Evolutionary conservation across 163 green algal species (phyloP), one percentile per base, ranked within the genome.

Genomic region (Chlamydomonas reinhardtii): DNA sequence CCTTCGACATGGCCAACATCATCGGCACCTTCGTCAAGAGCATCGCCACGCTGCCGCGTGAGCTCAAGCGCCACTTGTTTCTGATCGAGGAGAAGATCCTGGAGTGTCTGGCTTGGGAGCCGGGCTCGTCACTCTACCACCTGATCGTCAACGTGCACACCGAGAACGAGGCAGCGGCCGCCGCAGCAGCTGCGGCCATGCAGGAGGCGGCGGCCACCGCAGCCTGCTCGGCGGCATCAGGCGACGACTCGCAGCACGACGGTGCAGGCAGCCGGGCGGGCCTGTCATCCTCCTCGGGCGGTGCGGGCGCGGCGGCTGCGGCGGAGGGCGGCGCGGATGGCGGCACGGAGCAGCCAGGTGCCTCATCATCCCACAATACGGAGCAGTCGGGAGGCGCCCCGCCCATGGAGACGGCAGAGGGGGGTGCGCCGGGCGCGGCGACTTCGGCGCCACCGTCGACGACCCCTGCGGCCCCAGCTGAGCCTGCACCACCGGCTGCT

Each of bases 1-100:
- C 96, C 1, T 99, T 99, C 90, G 96, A 98, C 90, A 76, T 99
- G 65, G 92, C 65, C 82, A 98, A 97, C 83, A 89, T 97, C 25
- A 94, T 98, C 71, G 92, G 96, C 37, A 73, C 91, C 0, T 98
- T 99, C 86, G 94, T 99, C 4, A 83, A 88, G 24, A 83, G 94
- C 71, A 83, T 95, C 83, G 78, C 92, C 12, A 85, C 43, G 1
- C 39, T 98, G 85, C 96, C 96, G 5, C 73, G 91, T 43, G 94
- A 97, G 70, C 78, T 99, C 15, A 97, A 97, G 88, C 91, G 93
- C n/a, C 96, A 99, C 91, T 82, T 99, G 71, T 94, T 96, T 73
- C 70, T 84, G 20, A 92, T 98, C 20, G 96, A 99, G 77, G 97
- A 98, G 91, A 89, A 88, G 37, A 95, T 97, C 37, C 61, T 99